phyloP scores from a whole-genome alignment of 305 asterid species.

The Solanum hybrid region DNA sequence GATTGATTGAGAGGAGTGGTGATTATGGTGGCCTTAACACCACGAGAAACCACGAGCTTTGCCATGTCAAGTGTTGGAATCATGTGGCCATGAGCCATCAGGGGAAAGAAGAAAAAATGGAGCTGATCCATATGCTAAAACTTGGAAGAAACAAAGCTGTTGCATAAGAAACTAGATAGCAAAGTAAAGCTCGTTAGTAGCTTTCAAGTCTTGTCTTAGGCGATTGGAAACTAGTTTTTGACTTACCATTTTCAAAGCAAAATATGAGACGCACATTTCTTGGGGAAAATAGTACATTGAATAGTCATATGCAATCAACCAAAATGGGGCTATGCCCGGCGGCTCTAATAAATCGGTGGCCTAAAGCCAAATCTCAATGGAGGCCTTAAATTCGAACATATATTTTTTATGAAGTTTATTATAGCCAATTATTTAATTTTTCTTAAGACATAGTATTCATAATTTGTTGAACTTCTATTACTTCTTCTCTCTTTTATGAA shows the following conservation, averaged over 20 bases:
- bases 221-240: background rate
- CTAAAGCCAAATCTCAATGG: too few species aligned
- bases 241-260: background rate
- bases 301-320: background rate
- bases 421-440: too few species aligned
- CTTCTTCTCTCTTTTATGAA: too few species aligned
- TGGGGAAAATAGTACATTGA: background rate
- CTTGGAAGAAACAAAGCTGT: background rate
- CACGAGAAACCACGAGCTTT: conserved; percentile 27
- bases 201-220: background rate
- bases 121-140: background rate
- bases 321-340: background rate
- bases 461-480: too few species aligned
- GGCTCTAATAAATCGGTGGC: too few species aligned
- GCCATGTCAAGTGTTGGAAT: conserved; percentile 22
- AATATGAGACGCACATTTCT: background rate
- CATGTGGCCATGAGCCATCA: conserved; percentile 9
- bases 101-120: conserved; percentile 9
- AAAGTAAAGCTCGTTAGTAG: background rate
- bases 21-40: conserved; percentile 39
- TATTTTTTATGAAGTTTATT: too few species aligned
- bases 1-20: conserved; percentile 22
- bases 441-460: too few species aligned
- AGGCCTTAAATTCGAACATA: too few species aligned
- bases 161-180: background rate